phyloP scores from a whole-genome alignment of 768 basidiomycete species.

The Suillus lakei region DNA sequence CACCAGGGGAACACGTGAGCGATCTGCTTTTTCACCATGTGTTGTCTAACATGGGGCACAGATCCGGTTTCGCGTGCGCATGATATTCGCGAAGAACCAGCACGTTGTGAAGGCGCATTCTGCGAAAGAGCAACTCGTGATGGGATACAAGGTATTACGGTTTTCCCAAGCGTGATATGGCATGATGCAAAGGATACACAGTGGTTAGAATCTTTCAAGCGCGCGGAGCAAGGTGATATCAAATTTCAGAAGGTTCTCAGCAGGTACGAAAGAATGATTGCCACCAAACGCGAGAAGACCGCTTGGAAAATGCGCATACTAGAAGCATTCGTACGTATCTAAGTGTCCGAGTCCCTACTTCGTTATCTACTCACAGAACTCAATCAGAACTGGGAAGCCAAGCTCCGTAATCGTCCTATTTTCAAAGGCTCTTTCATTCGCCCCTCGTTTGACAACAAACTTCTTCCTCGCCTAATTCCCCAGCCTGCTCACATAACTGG shows the following conservation, averaged over 20 bases:
- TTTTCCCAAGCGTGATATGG: background rate
- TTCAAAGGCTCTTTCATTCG: constrained; percentile 75
- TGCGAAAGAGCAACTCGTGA: constrained; percentile 51
- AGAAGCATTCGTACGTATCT: constrained; percentile 54
- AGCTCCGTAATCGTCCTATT: constrained; percentile 62
- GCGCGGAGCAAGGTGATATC: constrained; percentile 57
- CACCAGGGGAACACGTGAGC: constrained; percentile 58
- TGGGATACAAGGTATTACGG: constrained; percentile 59
- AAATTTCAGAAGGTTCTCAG: constrained; percentile 49
- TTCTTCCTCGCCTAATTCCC: constrained; percentile 80
- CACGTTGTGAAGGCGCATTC: constrained; percentile 56
- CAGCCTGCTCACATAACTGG: constrained; percentile 74
- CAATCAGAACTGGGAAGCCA: constrained; percentile 57
- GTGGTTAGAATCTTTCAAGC: constrained; percentile 65
- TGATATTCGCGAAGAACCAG: constrained; percentile 56
- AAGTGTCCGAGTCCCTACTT: background rate
- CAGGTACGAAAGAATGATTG: constrained; percentile 65
- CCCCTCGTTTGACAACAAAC: constrained; percentile 63
- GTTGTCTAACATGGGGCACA: constrained; percentile 32
- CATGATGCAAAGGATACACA: constrained; percentile 26
- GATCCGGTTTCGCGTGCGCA: constrained; percentile 62
- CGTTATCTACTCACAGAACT: background rate
- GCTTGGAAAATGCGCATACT: constrained; percentile 50
- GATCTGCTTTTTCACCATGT: background rate
- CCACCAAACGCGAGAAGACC: constrained; percentile 51